Conservation (phyloP, 1,284 basidiomycete species). For the Austropuccinia psidii region DNA sequence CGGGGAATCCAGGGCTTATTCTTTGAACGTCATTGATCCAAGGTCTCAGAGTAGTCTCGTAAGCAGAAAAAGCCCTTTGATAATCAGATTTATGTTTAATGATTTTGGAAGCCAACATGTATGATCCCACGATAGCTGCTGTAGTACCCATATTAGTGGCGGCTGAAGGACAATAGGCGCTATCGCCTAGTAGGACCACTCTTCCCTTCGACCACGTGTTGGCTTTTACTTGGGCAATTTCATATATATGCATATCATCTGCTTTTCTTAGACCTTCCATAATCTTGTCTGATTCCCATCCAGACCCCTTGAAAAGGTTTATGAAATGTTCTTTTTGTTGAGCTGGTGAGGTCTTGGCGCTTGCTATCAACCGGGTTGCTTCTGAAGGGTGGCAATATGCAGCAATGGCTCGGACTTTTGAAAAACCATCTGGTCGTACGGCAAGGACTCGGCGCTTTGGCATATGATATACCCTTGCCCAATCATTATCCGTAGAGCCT, state of each 20-base stretch:
- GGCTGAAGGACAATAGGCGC: conserved; percentile 40
- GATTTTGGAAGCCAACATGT: conserved; percentile 40
- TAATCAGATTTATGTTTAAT: conserved; percentile 29
- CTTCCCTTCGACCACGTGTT: conserved; percentile 38
- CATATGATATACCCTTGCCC: conserved; percentile 37
- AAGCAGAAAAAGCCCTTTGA: conserved; percentile 35
- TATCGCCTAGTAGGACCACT: conserved; percentile 41
- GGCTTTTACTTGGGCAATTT: conserved; percentile 39
- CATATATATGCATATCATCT: conserved; percentile 40
- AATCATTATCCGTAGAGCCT: conserved; percentile 32
- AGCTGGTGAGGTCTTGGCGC: not conserved
- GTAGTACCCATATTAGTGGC: conserved; percentile 41
- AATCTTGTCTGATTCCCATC: conserved; percentile 38
- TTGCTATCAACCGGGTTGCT: conserved; percentile 24
- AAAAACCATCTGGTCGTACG: conserved; percentile 40
- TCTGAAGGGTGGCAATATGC: conserved; percentile 24
- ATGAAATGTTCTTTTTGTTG: conserved; percentile 38
- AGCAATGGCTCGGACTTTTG: conserved; percentile 36
- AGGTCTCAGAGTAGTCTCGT: conserved; percentile 36
- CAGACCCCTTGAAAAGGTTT: conserved; percentile 36
- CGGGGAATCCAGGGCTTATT: not conserved
- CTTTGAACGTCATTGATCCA: not conserved
- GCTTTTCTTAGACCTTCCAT: conserved; percentile 37
- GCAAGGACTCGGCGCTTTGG: conserved; percentile 15
- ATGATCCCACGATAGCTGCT: conserved; percentile 39